A percentile compares a stretch with the other conserved stretches of the same genome.
These are phyloP conservation scores for Pleurotus sapidus DNA, from an alignment of 768 basidiomycete species.

Conservation along the genomic window DNA sequence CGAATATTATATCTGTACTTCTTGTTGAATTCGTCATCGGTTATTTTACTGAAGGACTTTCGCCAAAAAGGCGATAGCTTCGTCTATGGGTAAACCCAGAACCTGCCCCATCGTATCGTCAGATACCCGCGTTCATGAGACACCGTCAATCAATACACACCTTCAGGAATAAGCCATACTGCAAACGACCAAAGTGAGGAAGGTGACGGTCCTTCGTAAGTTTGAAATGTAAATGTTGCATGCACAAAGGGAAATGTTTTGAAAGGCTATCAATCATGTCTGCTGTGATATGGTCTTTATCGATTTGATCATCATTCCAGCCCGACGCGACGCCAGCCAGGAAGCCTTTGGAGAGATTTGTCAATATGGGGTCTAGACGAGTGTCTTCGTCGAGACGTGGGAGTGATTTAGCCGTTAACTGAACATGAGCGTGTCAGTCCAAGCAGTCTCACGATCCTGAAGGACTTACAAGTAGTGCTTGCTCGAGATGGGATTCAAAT, in stretches of 20 bases:
- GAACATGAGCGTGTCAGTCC: conserved; percentile 3
- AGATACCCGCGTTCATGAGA: background rate
- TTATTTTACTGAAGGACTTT: conserved; percentile 74
- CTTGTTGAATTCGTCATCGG: conserved; percentile 97
- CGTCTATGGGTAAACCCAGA: conserved; percentile 89
- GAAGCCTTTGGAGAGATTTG: conserved; percentile 93
- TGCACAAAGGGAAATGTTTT: conserved; percentile 94
- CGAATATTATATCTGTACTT: conserved; percentile 97
- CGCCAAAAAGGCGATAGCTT: conserved; percentile 92
- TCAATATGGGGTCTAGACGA: conserved; percentile 82
- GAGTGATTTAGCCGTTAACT: conserved; percentile 84
- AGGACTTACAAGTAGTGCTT: conserved; percentile 67
- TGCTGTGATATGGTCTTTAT: conserved; percentile 73
- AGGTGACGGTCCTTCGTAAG: conserved; percentile 79
- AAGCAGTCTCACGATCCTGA: background rate
- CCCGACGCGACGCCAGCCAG: conserved; percentile 86
- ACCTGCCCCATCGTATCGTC: conserved; percentile 45
- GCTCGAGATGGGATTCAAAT: conserved; percentile 70
- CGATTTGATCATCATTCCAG: conserved; percentile 57
- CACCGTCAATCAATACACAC: conserved; percentile 33
- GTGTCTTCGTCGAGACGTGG: conserved; percentile 94
- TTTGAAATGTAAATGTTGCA: conserved; percentile 85
- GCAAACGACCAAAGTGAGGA: conserved; percentile 88
- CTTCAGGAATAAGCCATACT: conserved; percentile 95
- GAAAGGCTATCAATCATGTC: conserved; percentile 93